Conservation (phyloP, 257 asterid genomes). For the Jasminum sambac region DNA sequence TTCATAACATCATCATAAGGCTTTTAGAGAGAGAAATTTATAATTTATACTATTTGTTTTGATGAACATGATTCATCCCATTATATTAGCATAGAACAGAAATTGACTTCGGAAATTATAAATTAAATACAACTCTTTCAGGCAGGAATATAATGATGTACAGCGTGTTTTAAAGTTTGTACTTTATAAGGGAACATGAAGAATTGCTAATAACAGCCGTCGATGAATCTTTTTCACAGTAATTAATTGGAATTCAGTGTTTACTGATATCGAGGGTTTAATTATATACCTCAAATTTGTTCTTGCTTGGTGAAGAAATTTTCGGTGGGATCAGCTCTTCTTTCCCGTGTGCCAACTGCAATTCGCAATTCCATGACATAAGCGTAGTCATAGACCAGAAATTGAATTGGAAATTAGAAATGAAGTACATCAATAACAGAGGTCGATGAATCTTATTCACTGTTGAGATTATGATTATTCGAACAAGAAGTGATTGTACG, state of each 20-base stretch:
- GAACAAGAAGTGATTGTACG: slow-evolving; percentile 21
- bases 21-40: too few species aligned
- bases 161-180: not conserved
- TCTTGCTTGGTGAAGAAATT: too few species aligned
- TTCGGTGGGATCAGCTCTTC: too few species aligned
- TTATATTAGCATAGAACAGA: not conserved
- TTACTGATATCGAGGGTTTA: too few species aligned
- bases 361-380: too few species aligned
- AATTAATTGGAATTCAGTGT: too few species aligned
- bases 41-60: too few species aligned
- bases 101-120: not conserved
- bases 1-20: too few species aligned
- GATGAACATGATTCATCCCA: too few species aligned
- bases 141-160: not conserved
- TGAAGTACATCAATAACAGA: slow-evolving; percentile 17
- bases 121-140: not conserved
- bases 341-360: too few species aligned
- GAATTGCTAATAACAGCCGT: slow-evolving; percentile 24
- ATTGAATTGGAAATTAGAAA: slow-evolving; percentile 4
- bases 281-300: too few species aligned
- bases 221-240: slow-evolving; percentile 16
- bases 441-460: slow-evolving; percentile 18
- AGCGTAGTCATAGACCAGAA: not conserved
- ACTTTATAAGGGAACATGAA: not conserved
- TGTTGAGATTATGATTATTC: slow-evolving; percentile 24